phyloP scores from a whole-genome alignment of 2,329 filamentous ascomycete species.

The Saccharata proteae region DNA sequence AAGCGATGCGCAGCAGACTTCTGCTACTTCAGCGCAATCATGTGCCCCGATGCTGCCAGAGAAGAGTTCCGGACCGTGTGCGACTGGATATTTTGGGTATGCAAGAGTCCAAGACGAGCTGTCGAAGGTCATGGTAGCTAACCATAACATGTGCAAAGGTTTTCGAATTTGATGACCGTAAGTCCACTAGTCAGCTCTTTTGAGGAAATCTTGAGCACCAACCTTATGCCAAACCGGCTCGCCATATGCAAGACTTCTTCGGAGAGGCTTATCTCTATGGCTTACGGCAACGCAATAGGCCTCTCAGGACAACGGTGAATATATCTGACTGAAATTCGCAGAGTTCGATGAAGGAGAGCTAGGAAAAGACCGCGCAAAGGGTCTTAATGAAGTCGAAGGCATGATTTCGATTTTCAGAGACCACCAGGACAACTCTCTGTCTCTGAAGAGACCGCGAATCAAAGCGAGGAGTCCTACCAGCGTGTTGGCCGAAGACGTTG shows the following conservation, averaged over 20 bases:
- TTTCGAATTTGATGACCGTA: constrained; percentile 9
- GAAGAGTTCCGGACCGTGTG: constrained; percentile 6
- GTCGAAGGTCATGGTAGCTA: too few species aligned
- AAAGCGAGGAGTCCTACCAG: constrained; percentile 2
- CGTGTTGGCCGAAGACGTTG: constrained; percentile 1
- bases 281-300: too few species aligned
- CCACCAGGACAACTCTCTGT: neutral
- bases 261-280: too few species aligned
- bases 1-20: constrained; percentile 8
- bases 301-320: neutral
- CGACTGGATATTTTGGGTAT: constrained; percentile 8
- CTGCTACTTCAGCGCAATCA: constrained; percentile 7
- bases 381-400: constrained; percentile 2
- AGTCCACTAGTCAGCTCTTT: too few species aligned
- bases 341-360: constrained; percentile 9
- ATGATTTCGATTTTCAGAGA: constrained; percentile 4
- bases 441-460: too few species aligned
- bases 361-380: constrained; percentile 6
- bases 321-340: neutral
- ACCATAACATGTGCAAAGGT: too few species aligned
- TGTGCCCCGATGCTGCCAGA: constrained; percentile 6
- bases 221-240: too few species aligned
- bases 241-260: too few species aligned
- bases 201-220: too few species aligned
- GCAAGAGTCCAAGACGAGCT: neutral